Conservation (phyloP, 768 basidiomycete species). For the Pseudohyphozyma bogoriensis region DNA sequence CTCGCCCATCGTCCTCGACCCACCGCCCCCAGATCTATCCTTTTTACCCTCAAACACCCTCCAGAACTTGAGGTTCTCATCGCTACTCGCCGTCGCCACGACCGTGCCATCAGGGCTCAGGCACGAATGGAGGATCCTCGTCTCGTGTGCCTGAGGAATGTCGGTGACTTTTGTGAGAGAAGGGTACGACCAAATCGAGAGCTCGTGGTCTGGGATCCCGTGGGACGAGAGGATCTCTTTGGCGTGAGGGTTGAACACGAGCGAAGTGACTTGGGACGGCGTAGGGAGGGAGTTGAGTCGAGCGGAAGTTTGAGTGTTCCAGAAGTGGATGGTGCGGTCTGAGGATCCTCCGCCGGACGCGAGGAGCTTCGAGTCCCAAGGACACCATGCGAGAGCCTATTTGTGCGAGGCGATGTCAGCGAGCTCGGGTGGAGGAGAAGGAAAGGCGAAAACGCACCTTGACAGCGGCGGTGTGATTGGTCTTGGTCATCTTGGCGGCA, state of each 20-base stretch:
- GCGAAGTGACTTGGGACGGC: conserved; percentile 80
- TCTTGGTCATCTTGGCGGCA: conserved; percentile 74
- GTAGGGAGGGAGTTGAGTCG: conserved; percentile 78
- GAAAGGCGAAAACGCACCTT: conserved; percentile 37
- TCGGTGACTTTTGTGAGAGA: conserved; percentile 68
- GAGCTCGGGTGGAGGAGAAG: not conserved
- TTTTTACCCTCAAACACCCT: conserved; percentile 32
- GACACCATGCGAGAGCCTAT: conserved; percentile 94
- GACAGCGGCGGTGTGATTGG: conserved; percentile 76
- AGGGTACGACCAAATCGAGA: conserved; percentile 54
- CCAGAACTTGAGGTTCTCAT: conserved; percentile 76
- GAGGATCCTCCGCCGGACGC: conserved; percentile 91
- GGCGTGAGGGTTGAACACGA: conserved; percentile 74
- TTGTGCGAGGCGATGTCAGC: too few species aligned
- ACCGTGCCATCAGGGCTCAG: conserved; percentile 82
- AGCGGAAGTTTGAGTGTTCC: conserved; percentile 87
- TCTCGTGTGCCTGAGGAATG: conserved; percentile 87
- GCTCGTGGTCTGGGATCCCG: conserved; percentile 60
- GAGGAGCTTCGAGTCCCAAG: conserved; percentile 84
- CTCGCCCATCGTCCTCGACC: conserved; percentile 9
- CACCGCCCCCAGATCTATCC: not conserved
- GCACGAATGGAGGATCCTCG: conserved; percentile 73
- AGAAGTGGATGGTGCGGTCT: conserved; percentile 79
- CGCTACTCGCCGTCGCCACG: conserved; percentile 81
- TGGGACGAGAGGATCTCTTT: conserved; percentile 90